Evolutionary conservation across 1,284 basidiomycete genomes (phyloP), one percentile per base, ranked within the genome.

Genomic region (Paramarasmius palmivorus): DNA sequence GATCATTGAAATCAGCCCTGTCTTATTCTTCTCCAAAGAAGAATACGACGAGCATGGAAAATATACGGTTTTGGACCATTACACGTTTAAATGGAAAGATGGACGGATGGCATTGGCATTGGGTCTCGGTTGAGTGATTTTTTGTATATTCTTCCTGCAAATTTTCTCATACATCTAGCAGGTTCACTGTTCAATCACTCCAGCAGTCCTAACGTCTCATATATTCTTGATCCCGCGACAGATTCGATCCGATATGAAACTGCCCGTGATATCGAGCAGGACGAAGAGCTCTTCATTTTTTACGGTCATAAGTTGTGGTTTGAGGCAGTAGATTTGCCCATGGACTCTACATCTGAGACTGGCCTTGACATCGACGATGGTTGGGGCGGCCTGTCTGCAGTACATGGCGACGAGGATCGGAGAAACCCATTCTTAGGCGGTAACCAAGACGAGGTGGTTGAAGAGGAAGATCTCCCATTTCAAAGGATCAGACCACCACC

Each of bases 21-120:
- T 94, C n/a, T 75, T 97, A 9, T 74, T 97, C 6, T 84, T 96
- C 61, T 71, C 74, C 1, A 77, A 81, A 45, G 76, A 83, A 26
- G 92, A 94, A 69, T 94, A 94, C 66, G 77, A 83, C 42, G 63
- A 70, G 6, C 78, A 89, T 64, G 89, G 86, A 52, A 78, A 71
- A 59, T 74, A 88, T 61, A 95, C 91, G 0, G 70, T 90, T 0
- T 72, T 96, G 14, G 90, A 95, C 59, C 85, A 89, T 48, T 95
- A 95, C 66, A 87, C 92, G 0, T 95, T 95, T 65, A 86, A 83
- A 40, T 97, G 93, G 90, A 72, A 74, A 45, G 81, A 84, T 58
- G 88, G 88, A 0, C 81, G 83, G 2, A 93, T 93, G 90, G 95
- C 91, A 0, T 77, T 98, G 1, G 90, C 92, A 0, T 70, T 96